Percentiles rank a stretch among this genome's conserved stretches.
These are phyloP conservation scores for Paecilomyces formosus DNA, from an alignment of 2,329 filamentous ascomycete species.

Conservation along the genomic window DNA sequence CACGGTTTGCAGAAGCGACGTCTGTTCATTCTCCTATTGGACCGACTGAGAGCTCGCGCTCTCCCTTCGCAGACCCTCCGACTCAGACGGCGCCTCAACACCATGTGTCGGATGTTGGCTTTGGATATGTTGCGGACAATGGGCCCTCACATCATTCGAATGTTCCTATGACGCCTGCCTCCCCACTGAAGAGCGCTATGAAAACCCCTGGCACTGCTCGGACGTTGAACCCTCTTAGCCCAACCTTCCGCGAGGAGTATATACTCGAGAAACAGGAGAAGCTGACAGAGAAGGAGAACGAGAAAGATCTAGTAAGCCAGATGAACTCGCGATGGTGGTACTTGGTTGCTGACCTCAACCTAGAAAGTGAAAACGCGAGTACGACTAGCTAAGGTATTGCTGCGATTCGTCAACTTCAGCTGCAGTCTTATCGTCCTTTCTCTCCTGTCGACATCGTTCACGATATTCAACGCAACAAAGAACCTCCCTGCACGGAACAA, in stretches of 20 bases:
- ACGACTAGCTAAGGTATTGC: slow-evolving; percentile 84
- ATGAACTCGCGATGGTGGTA: neutral
- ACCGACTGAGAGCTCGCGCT: slow-evolving; percentile 32
- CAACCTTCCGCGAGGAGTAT: slow-evolving; percentile 85
- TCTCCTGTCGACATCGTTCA: slow-evolving; percentile 80
- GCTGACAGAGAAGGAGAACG: slow-evolving; percentile 77
- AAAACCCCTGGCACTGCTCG: slow-evolving; percentile 76
- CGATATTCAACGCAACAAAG: slow-evolving; percentile 87
- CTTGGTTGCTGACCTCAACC: slow-evolving; percentile 11
- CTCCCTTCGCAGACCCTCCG: slow-evolving; percentile 47
- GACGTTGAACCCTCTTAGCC: slow-evolving; percentile 74
- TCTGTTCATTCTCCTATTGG: slow-evolving; percentile 56
- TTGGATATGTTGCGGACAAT: slow-evolving; percentile 72
- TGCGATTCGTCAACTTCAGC: slow-evolving; percentile 94
- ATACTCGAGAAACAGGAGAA: slow-evolving; percentile 77
- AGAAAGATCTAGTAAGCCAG: slow-evolving; percentile 70
- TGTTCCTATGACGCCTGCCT: slow-evolving; percentile 59
- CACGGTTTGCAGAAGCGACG: slow-evolving; percentile 60
- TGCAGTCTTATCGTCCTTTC: slow-evolving; percentile 91
- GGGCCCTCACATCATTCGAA: slow-evolving; percentile 41
- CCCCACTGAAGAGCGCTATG: slow-evolving; percentile 83
- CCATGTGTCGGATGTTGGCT: slow-evolving; percentile 74
- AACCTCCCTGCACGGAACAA: slow-evolving; percentile 65
- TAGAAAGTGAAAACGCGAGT: slow-evolving; percentile 91
- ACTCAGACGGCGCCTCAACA: slow-evolving; percentile 43